phyloP scores from a whole-genome alignment of 257 asterid species.

The Nicotiana undulata region DNA sequence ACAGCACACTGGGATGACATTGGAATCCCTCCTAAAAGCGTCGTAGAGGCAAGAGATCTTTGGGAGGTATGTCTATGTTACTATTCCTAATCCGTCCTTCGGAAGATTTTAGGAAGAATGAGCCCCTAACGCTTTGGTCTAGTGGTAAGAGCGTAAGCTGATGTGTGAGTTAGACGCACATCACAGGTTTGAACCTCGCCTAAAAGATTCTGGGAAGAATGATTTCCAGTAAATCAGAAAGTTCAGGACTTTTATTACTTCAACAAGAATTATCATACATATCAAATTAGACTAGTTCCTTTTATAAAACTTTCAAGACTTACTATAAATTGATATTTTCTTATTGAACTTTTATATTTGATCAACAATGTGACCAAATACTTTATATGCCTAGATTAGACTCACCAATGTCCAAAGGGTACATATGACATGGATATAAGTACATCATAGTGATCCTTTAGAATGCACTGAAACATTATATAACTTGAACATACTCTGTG shows the following conservation, averaged over 20 bases:
- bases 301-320: background rate
- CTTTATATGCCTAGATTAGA: background rate
- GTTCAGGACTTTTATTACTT: background rate
- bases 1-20: constrained; percentile 83
- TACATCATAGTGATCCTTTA: background rate
- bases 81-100: background rate
- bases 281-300: background rate
- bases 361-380: background rate
- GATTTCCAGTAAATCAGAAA: background rate
- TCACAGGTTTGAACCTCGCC: background rate
- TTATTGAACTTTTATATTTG: background rate
- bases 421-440: background rate
- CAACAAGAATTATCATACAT: background rate
- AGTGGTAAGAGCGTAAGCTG: background rate
- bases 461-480: background rate
- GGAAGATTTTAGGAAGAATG: background rate
- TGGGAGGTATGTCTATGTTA: constrained; percentile 54
- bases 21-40: constrained; percentile 45
- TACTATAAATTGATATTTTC: background rate
- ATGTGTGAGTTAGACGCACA: background rate
- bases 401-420: background rate
- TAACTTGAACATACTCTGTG: background rate
- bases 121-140: background rate
- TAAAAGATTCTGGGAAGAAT: background rate
- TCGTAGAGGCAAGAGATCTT: constrained; percentile 56